A percentile compares a stretch with the other conserved stretches of the same genome.
Evolutionary conservation across 1,284 basidiomycete species (phyloP).

Genomic region (Porodaedalea pini): DNA sequence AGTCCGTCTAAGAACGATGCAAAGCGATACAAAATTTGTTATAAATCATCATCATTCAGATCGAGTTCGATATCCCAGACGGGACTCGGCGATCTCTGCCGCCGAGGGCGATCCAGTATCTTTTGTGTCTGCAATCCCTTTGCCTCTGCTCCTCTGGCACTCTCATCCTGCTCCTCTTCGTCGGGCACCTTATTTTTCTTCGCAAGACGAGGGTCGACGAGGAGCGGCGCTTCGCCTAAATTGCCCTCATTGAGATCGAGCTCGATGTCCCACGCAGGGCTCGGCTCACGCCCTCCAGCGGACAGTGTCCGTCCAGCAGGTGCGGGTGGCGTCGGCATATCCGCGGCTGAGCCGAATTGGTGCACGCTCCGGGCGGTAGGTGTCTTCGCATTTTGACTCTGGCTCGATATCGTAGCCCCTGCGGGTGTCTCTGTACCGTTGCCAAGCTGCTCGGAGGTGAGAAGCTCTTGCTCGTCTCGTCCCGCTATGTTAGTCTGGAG

Average conservation of each 20-base stretch:
- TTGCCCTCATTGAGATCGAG: slow-evolving; percentile 31
- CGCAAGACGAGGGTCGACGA: slow-evolving; percentile 22
- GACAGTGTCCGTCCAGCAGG: slow-evolving; percentile 15
- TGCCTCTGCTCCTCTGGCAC: not conserved
- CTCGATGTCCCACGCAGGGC: slow-evolving; percentile 40
- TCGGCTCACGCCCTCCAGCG: slow-evolving; percentile 25
- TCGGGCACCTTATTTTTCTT: slow-evolving; percentile 5
- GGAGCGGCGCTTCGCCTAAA: slow-evolving; percentile 22
- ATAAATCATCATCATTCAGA: slow-evolving; percentile 30
- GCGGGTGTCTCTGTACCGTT: too few species aligned
- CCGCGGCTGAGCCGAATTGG: slow-evolving; percentile 20
- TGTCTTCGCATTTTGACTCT: not conserved
- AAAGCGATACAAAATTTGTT: not conserved
- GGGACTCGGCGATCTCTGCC: slow-evolving; percentile 39
- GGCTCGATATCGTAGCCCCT: not conserved
- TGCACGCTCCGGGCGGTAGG: not conserved
- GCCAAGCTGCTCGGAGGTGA: slow-evolving; percentile 7
- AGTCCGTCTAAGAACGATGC: too few species aligned
- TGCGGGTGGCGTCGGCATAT: slow-evolving; percentile 19
- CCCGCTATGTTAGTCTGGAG: slow-evolving; percentile 22
- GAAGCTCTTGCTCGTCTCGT: slow-evolving; percentile 9
- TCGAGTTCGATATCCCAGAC: slow-evolving; percentile 62
- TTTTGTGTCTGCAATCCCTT: slow-evolving; percentile 23
- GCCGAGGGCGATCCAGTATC: slow-evolving; percentile 17
- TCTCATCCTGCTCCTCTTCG: not conserved